A percentile compares a stretch with the other conserved stretches of the same genome.
These are phyloP conservation scores for Puccinellia tenuiflora DNA, from an alignment of 176 grass and related monocot species.

Conservation along the genomic window DNA sequence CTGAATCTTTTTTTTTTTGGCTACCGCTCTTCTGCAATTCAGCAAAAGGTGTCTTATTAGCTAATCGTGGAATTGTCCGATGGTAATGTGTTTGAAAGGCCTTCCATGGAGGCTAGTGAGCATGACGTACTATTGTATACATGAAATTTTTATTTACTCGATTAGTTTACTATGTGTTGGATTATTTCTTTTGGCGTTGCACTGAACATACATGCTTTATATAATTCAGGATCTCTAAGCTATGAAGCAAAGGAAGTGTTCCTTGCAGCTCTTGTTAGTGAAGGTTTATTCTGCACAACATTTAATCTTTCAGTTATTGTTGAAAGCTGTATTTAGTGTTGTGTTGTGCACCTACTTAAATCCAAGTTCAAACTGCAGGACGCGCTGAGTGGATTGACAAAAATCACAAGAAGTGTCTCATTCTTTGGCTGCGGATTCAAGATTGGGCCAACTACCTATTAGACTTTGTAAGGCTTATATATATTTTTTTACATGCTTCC, in stretches of 20 bases:
- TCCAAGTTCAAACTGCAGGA: constrained; percentile 42
- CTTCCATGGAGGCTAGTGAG: no score
- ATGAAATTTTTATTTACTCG: not conserved
- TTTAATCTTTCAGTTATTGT: constrained; percentile 12
- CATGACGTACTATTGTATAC: no score
- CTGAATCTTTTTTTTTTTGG: not conserved
- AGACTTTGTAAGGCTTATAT: constrained; percentile 57
- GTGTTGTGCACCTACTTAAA: no score
- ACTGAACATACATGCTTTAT: constrained; percentile 6
- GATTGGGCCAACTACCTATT: constrained; percentile 91
- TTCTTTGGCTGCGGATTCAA: constrained; percentile 92
- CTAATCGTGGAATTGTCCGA: not conserved
- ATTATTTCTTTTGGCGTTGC: not conserved
- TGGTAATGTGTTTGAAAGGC: no score
- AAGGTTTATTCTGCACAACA: constrained; percentile 49
- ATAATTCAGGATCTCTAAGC: constrained; percentile 76
- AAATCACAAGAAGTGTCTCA: constrained; percentile 89
- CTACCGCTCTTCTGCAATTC: not conserved
- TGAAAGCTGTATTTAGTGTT: not conserved
- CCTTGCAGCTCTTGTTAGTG: constrained; percentile 72
- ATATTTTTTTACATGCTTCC: not conserved
- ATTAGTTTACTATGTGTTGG: not conserved
- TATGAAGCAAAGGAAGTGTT: constrained; percentile 92
- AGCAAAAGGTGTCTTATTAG: not conserved
- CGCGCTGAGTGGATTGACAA: constrained; percentile 92